Conservation (phyloP, 1,284 basidiomycete species). For the Pseudozyma tsukubaensis region DNA sequence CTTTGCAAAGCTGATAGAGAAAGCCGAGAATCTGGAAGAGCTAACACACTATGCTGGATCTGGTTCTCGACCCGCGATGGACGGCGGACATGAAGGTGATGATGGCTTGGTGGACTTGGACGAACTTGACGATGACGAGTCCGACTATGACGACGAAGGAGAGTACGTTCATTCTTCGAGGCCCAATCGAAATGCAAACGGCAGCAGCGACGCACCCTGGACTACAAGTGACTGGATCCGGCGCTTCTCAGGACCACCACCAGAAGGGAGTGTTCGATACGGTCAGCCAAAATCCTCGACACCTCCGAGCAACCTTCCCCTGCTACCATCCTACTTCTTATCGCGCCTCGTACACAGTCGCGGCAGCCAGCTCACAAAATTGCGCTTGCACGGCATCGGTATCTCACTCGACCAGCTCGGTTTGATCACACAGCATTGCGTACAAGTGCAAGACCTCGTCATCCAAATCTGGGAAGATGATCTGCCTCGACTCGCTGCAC, state of each 20-base stretch:
- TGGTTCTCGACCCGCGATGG: slow-evolving; percentile 41
- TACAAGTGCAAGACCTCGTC: slow-evolving; percentile 54
- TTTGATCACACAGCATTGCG: slow-evolving; percentile 42
- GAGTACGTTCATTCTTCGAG: slow-evolving; percentile 19
- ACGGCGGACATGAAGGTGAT: slow-evolving; percentile 37
- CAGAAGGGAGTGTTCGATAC: slow-evolving; percentile 43
- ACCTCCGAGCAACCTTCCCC: slow-evolving; percentile 38
- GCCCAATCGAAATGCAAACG: not conserved
- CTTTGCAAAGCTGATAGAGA: slow-evolving; percentile 41
- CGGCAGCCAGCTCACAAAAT: slow-evolving; percentile 39
- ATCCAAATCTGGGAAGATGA: slow-evolving; percentile 63
- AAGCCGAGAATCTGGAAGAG: slow-evolving; percentile 26
- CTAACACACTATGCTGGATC: slow-evolving; percentile 57
- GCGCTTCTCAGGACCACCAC: slow-evolving; percentile 42
- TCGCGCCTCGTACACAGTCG: slow-evolving; percentile 31
- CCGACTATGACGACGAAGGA: slow-evolving; percentile 36
- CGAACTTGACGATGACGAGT: slow-evolving; percentile 36
- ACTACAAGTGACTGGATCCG: slow-evolving; percentile 29
- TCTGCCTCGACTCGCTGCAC: slow-evolving; percentile 31
- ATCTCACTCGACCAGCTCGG: slow-evolving; percentile 56
- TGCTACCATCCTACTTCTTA: slow-evolving; percentile 41
- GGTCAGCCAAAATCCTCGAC: slow-evolving; percentile 17
- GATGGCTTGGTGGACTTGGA: slow-evolving; percentile 46
- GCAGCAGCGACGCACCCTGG: not conserved
- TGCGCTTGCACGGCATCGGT: slow-evolving; percentile 61